phyloP scores from a whole-genome alignment of 257 asterid genomes.

The Rehmannia glutinosa region DNA sequence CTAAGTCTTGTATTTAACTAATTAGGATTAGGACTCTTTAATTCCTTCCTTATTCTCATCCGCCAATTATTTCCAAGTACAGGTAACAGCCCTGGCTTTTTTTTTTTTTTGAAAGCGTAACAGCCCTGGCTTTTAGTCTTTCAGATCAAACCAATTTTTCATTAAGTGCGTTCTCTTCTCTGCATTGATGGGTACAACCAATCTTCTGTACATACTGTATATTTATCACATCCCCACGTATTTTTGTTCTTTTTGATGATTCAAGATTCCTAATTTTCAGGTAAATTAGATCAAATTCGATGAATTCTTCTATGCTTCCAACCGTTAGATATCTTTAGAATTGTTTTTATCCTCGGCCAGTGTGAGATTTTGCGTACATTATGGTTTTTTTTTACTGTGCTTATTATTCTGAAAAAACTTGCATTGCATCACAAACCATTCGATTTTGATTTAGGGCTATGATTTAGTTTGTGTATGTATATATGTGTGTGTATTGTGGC shows the following conservation, averaged over 20 bases:
- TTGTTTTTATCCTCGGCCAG: neutral
- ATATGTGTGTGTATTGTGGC: neutral
- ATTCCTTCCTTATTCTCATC: neutral
- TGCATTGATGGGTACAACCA: neutral
- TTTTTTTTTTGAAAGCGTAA: too few species aligned
- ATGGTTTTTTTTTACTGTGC: neutral
- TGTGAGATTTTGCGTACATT: neutral
- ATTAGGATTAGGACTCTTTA: too few species aligned
- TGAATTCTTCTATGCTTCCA: neutral
- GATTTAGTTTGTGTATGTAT: neutral
- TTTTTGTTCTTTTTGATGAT: neutral
- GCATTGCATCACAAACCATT: neutral
- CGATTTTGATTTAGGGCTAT: neutral
- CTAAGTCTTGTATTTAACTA: too few species aligned
- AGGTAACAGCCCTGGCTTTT: too few species aligned
- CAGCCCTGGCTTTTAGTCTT: neutral
- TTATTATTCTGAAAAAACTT: neutral
- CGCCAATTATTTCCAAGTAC: neutral
- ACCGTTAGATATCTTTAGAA: neutral
- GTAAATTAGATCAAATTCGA: conserved; percentile 16
- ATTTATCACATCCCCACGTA: neutral
- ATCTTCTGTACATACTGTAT: neutral
- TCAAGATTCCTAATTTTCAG: conserved; percentile 10
- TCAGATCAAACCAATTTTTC: neutral
- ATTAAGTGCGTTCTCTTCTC: neutral